These are phyloP conservation scores for Debaryomycetaceae sp. DNA, from an alignment of 1,139 yeast species.

Conservation along the genomic window DNA sequence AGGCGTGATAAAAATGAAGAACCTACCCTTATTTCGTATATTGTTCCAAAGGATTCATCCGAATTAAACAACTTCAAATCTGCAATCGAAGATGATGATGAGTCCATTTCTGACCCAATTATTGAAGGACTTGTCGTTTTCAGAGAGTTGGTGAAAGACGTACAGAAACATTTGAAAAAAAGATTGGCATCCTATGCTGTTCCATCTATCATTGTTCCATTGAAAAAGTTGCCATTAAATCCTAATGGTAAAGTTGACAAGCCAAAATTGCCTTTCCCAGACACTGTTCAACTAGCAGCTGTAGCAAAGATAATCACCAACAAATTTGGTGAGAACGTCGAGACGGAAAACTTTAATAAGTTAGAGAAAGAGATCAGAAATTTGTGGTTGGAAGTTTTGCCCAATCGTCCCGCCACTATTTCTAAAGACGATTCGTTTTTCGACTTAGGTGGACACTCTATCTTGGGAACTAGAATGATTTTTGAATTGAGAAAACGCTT, in stretches of 20 bases:
- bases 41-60: slow-evolving; percentile 74
- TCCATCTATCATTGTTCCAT: slow-evolving; percentile 87
- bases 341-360: slow-evolving; percentile 50
- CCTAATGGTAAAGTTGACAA: slow-evolving; percentile 99
- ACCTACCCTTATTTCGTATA: slow-evolving; percentile 83
- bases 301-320: slow-evolving; percentile 47
- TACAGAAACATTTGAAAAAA: slow-evolving; percentile 77
- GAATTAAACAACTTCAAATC: slow-evolving; percentile 55
- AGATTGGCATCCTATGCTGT: slow-evolving; percentile 92
- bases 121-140: slow-evolving; percentile 78
- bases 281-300: slow-evolving; percentile 73
- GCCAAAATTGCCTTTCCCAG: slow-evolving; percentile 95
- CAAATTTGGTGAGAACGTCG: slow-evolving; percentile 30
- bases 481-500: slow-evolving; percentile 81
- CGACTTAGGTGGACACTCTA: slow-evolving; percentile 97
- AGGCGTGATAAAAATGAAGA: slow-evolving; percentile 91
- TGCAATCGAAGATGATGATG: slow-evolving; percentile 34
- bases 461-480: slow-evolving; percentile 94
- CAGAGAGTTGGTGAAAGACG: slow-evolving; percentile 72
- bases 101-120: slow-evolving; percentile 54
- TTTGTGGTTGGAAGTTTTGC: slow-evolving; percentile 82
- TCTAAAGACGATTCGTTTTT: slow-evolving; percentile 86
- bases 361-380: slow-evolving; percentile 70
- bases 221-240: slow-evolving; percentile 82
- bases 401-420: slow-evolving; percentile 76